A percentile compares a stretch with the other conserved stretches of the same genome.
phyloP scores from a whole-genome alignment of 2,329 filamentous ascomycete genomes.

The Epichloe baconii region DNA sequence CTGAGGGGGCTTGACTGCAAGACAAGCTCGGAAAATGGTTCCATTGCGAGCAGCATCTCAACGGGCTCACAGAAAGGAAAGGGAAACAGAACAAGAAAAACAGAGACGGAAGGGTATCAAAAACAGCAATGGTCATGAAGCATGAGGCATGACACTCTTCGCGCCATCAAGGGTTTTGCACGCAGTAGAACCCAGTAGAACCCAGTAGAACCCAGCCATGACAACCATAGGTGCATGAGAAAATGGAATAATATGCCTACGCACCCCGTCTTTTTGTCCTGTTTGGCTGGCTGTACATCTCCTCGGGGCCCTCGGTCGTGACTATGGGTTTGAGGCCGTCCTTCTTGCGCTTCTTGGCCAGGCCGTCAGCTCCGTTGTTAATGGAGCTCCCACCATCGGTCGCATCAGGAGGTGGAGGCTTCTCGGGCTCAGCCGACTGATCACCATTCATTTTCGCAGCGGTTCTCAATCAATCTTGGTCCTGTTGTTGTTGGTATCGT shows the following conservation, averaged over 20 bases:
- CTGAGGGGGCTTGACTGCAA: background rate
- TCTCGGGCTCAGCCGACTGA: constrained; percentile 19
- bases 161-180: background rate
- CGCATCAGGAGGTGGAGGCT: constrained; percentile 12
- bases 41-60: background rate
- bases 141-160: background rate
- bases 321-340: constrained; percentile 63
- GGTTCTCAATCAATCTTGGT: background rate
- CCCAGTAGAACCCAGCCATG: background rate
- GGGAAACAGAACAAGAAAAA: background rate
- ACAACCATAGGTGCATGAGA: background rate
- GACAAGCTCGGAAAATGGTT: background rate
- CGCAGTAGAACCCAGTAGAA: background rate
- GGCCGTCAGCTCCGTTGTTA: constrained; percentile 15
- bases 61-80: background rate
- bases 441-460: constrained; percentile 15
- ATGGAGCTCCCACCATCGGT: constrained; percentile 10
- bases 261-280: constrained; percentile 23
- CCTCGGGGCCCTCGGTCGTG: constrained; percentile 40
- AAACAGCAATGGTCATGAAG: background rate
- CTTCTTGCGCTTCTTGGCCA: constrained; percentile 60
- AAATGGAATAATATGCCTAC: constrained; percentile 12
- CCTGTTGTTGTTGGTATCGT: background rate
- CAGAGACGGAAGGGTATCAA: background rate
- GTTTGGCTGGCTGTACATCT: constrained; percentile 5